Base-by-base conservation (phyloP, 352 stramenopile species). In the Phytophthora megakarya region DNA sequence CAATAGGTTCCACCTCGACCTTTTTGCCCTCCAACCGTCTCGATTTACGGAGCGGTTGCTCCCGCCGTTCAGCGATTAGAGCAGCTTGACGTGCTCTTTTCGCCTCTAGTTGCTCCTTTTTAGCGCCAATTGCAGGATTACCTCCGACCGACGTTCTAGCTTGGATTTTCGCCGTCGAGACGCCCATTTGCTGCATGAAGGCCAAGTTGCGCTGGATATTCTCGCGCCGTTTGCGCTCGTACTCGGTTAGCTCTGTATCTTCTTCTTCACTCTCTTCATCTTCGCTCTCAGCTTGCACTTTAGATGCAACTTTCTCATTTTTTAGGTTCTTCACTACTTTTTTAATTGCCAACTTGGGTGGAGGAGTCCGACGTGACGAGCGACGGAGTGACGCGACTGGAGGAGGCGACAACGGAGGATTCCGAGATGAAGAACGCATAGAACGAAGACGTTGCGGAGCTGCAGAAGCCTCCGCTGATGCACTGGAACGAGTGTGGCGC, bases 121-220 rank as follows among this genome's bases (percentile, higher is more conserved):
- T 67, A 1, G 33, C 10, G 3, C 58, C 43, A 22, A 61, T 67
- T 21, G 10, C 19, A 21, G 44, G 4, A 19, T 52, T 23, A 16
- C 65, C 50, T 3, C 49, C 48, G 6, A 86, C 49, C 0, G 79
- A 68, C 6, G 82, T 93, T 12, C 84, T 73, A 2, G 84, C 84
- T 3, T 72, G 68, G 19, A 90, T 89, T 61, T 88, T 91, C 7
- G 81, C 81, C 18, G 81, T 92, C 7, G 82, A 88, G 22, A 95
- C 79, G 11, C 87, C 87, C 77, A 96, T 92, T 39, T 82, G 78
- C 49, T 78, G 73, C 85, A 96, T 92, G 57, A 94, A 92, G 23
- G 88, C 76, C 49, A 93, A 50, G 59, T 96, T 94, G 26, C 87
- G 84, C 72, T 88, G 72, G 50, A 96, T 94, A 60, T 96, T 96